These are phyloP conservation scores for Umbilicaria muhlenbergii DNA, from an alignment of 495 filamentous ascomycete species.

Conservation along the genomic window DNA sequence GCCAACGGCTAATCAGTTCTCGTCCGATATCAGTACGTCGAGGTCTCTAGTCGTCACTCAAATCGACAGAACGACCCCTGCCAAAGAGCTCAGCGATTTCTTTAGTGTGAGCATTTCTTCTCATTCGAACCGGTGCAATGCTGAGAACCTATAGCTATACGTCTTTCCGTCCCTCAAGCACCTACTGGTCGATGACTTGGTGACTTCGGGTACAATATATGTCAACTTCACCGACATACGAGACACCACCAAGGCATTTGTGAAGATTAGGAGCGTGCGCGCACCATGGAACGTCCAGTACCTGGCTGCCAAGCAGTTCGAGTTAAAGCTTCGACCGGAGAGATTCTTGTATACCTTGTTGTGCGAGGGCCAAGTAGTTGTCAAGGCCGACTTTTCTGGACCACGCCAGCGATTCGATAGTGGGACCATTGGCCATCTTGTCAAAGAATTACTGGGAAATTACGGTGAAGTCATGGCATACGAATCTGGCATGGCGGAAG, in stretches of 20 bases:
- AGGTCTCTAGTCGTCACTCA: slow-evolving; percentile 10
- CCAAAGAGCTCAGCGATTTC: slow-evolving; percentile 8
- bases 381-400: slow-evolving; percentile 23
- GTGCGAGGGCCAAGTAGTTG: slow-evolving; percentile 36
- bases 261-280: slow-evolving; percentile 25
- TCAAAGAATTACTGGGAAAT: slow-evolving; percentile 31
- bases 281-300: slow-evolving; percentile 35
- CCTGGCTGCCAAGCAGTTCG: slow-evolving; percentile 28
- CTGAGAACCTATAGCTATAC: slow-evolving; percentile 6
- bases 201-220: slow-evolving; percentile 29
- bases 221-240: slow-evolving; percentile 41
- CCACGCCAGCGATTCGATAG: slow-evolving; percentile 7
- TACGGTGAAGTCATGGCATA: slow-evolving; percentile 41
- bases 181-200: slow-evolving; percentile 9
- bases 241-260: slow-evolving; percentile 33
- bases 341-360: slow-evolving; percentile 12
- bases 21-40: slow-evolving; percentile 9
- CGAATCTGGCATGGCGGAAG: slow-evolving; percentile 20
- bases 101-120: slow-evolving; percentile 11
- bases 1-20: slow-evolving; percentile 8
- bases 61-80: slow-evolving; percentile 4
- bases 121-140: not conserved
- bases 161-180: slow-evolving; percentile 10
- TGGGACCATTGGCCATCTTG: slow-evolving; percentile 12
- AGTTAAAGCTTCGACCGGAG: slow-evolving; percentile 10